These are phyloP conservation scores for Stygiomarasmius scandens DNA, from an alignment of 1,284 basidiomycete genomes.

Conservation along the genomic window DNA sequence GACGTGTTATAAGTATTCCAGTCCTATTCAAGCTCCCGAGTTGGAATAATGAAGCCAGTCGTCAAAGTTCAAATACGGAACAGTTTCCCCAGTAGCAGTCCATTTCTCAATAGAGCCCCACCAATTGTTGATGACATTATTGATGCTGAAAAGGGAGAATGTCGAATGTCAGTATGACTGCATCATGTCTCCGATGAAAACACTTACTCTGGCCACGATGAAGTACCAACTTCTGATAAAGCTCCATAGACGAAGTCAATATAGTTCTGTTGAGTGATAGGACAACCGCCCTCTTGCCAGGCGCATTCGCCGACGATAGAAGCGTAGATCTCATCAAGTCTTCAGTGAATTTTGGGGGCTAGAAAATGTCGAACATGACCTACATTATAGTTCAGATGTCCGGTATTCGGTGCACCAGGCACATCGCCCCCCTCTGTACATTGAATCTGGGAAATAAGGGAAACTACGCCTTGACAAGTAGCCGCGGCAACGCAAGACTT, in stretches of 20 bases:
- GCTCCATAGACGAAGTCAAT: constrained; percentile 15
- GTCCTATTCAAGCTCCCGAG: too few relatives aligned
- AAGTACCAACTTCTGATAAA: not conserved
- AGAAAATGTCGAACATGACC: not conserved
- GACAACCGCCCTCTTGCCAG: constrained; percentile 14
- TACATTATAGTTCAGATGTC: constrained; percentile 1
- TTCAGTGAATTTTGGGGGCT: too few relatives aligned
- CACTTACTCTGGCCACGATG: constrained; percentile 3
- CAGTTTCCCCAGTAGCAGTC: constrained; percentile 9
- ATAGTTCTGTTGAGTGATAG: constrained; percentile 19
- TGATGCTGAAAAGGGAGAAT: not conserved
- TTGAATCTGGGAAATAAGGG: not conserved
- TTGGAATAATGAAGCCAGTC: not conserved
- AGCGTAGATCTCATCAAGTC: constrained; percentile 7
- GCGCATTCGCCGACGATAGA: constrained; percentile 17
- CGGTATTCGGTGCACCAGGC: not conserved
- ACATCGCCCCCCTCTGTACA: not conserved
- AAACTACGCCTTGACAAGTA: constrained; percentile 1
- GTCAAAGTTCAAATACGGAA: constrained; percentile 16
- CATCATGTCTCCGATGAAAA: too few relatives aligned
- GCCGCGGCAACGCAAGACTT: constrained; percentile 6
- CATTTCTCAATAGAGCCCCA: constrained; percentile 6
- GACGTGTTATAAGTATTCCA: too few relatives aligned
- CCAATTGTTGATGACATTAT: constrained; percentile 1
- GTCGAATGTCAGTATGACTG: not conserved